Evolutionary conservation across 352 stramenopile species (phyloP).

Genomic region (Bremia lactucae): DNA sequence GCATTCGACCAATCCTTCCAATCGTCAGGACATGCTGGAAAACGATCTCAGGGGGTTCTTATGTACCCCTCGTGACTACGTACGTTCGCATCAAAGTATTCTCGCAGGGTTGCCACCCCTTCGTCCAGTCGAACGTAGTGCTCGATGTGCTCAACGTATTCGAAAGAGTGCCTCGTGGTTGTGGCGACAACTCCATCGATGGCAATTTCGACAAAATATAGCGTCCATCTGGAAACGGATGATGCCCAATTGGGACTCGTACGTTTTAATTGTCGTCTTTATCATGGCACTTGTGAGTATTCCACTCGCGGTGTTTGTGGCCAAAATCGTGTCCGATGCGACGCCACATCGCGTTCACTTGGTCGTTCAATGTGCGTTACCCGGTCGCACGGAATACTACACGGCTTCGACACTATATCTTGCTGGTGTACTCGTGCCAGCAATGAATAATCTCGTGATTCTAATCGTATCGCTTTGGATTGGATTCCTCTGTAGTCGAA

Average conservation of each 20-base stretch:
- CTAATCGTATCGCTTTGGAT: conserved; percentile 59
- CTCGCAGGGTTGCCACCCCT: conserved; percentile 18
- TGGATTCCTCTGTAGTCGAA: conserved; percentile 65
- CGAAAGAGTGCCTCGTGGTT: conserved; percentile 18
- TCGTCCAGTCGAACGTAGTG: conserved; percentile 13
- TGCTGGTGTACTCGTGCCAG: conserved; percentile 37
- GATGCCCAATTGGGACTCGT: conserved; percentile 65
- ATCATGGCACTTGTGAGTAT: conserved; percentile 41
- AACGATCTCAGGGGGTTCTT: conserved; percentile 21
- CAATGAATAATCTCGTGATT: conserved; percentile 62
- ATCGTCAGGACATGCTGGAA: conserved; percentile 15
- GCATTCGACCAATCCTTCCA: conserved; percentile 11
- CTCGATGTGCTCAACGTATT: conserved; percentile 11
- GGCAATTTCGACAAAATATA: conserved; percentile 16
- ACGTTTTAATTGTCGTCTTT: conserved; percentile 47
- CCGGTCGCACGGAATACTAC: conserved; percentile 15
- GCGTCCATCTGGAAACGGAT: conserved; percentile 42
- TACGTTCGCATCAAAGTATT: conserved; percentile 17
- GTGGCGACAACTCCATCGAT: conserved; percentile 8
- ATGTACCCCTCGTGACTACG: conserved; percentile 23
- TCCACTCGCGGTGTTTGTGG: conserved; percentile 26
- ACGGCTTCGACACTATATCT: conserved; percentile 33
- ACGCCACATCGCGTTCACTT: conserved; percentile 23
- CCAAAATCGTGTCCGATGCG: conserved; percentile 22
- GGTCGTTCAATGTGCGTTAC: conserved; percentile 32